Base-by-base conservation (phyloP, 331 rosid genomes). In the Rosa hybrid region DNA sequence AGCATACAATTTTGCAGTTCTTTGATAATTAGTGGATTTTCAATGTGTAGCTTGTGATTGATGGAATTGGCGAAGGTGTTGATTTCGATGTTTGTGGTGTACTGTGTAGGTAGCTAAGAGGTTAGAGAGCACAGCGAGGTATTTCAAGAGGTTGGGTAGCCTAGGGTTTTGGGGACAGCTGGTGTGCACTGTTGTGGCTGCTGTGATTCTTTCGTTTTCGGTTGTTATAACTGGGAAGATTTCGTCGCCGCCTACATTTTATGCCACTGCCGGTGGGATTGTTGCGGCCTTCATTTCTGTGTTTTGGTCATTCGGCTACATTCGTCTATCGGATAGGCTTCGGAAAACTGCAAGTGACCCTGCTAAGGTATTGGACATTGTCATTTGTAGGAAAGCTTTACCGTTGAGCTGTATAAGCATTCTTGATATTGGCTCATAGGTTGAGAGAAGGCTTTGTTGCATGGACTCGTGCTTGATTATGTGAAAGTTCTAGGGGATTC, bases 91-190 rank as follows among this genome's bases (percentile, higher is more conserved):
- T 60, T 5, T 23, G 70, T 21, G 7, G 2, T 74, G 64, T 6
- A 13, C 9, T 54, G 34, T 88, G 87, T 85, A 96, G 98, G 98
- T 93, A 44, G 82, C 99, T 3, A 96, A 91, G 84, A 88, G 92
- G 83, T 85, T 96, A 75, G 98, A 88, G 89, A 96, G 78, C 78
- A 96, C 99, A 5, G 89, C 98, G 21, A 93, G 92, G 91, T 69
- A 88, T 76, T 96, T 96, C 89, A 96, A 91, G 91, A 94, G 99
- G 84, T 86, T 90, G 82, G 99, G 99, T 48, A 84, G 83, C 75
- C 78, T 91, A 72, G 99, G 98, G 76, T 91, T 96, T 90, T 96
- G 99, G 99, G 97, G 97, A 48, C 98, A 96, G 86, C 86, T 96
- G 44, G 97, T 92, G 13, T 90, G 97, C 90, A 91, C 99, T 4